Base-by-base conservation (phyloP, 2,329 filamentous ascomycete species). In the Penicillium sp. region DNA sequence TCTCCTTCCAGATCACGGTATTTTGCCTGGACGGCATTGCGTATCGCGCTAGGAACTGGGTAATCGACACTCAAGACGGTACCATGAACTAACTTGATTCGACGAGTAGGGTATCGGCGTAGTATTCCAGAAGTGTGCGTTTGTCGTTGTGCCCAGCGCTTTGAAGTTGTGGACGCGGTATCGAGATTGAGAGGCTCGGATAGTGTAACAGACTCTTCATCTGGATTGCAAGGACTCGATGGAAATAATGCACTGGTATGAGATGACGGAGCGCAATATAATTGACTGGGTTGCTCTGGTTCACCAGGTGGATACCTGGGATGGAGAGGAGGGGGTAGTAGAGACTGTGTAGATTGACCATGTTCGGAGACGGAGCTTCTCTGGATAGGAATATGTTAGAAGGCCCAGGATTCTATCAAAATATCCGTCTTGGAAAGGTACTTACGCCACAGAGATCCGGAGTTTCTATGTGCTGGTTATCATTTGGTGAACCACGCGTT, bases 51-150 rank as follows among this genome's bases (percentile, higher is more conserved):
- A 8, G 55, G 55, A 9, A 57, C 55, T 0, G 55, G 53, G 40
- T 57, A 57, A 22, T 57, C 54, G 10, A 53, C 45, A 22, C 55
- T 57, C 40, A 57, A 46, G 14, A 57, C 55, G 1, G 53, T 50
- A 4, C 55, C 55, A 38, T 57, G 50, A 10, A 52, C 39, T 14
- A 57, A 27, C n/a, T 55, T 57, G 25, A 57, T 57, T 20, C 55
- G 55, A 8, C 55, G 49, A 6, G 55, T 57, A 7, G 55, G 53
- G 18, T 57, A 57, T 27, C 55, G 49, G 14, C 55, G 53, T 8
- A 55, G 42, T 18, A 45, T 48, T 14, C 44, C 45, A 9, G 44
- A 43, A 24, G 33, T 25, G 2, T 44, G 20, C 16, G 8, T 27
- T 18, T 54, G 51, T 11, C 51, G 44, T 27, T 47, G 41, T 13